Evolutionary conservation across 2,329 filamentous ascomycete species (phyloP), one percentile per base, ranked within the genome.

Genomic region (Aspergillus phoenicis): DNA sequence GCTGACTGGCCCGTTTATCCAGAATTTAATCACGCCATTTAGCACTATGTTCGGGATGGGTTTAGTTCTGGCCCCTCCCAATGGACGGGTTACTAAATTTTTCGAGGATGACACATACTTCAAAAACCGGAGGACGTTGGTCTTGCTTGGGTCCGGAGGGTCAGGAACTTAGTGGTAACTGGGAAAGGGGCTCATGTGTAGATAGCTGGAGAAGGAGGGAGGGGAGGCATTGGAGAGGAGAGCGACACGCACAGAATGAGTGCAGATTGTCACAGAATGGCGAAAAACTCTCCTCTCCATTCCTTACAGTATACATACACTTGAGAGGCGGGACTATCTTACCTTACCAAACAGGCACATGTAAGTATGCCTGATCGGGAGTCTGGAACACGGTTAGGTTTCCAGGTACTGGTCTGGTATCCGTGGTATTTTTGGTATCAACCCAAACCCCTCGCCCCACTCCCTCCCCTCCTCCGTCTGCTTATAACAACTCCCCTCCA

Each of bases 21-120:
- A 36, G 11, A 13, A 36, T 5, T 36, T 36, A 39, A 59, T 59
- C 57, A 59, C 57, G 57, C 57, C 49, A 59, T 59, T 59, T 48
- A 17, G 8, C 55, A 26, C 47, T 57, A 49, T 51, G n/a, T 43
- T 17, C 11, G 28, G 52, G 51, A 43, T 13, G 41, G 49, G 41
- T 26, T 41, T 54, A 43, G 20, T 38, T 41, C 26, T 11, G 28
- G 38, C 15, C 30, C 47, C 45, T 57, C n/a, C 33, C 15, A 33
- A 28, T 24, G 28, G 26, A 11, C n/a, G 4, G 10, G 11, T 22
- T 52, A 33, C 54, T 24, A 39, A 47, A 28, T 6, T 51, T 58
- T 52, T 58, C 52, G n/a, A 20, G 38, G 11, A 22, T 55, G 38
- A 30, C 47, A 30, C 47, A 30, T 28, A 15, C 47, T 5, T 28